Percentiles rank a stretch among this genome's conserved stretches.
These are phyloP conservation scores for Rutstroemia sp. DNA, from an alignment of 2,329 filamentous ascomycete species.

Conservation along the genomic window DNA sequence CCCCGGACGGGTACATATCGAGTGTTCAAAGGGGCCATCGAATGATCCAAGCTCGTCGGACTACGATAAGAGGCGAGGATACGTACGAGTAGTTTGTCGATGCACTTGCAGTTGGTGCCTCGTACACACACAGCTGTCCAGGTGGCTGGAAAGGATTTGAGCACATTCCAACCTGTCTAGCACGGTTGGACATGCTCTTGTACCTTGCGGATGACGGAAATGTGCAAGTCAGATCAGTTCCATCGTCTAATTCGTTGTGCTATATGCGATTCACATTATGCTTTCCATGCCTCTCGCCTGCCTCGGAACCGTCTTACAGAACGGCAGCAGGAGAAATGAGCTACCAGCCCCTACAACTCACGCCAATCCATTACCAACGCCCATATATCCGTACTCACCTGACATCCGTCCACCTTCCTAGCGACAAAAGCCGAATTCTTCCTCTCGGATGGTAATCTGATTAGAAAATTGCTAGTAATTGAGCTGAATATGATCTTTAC, in stretches of 20 bases:
- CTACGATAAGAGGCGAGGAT: neutral
- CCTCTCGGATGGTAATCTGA: neutral
- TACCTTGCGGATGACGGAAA: slow-evolving; percentile 2
- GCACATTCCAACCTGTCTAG: neutral
- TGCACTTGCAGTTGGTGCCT: neutral
- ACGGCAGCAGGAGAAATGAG: neutral
- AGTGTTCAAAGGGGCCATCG: neutral
- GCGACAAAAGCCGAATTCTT: neutral
- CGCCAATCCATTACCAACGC: neutral
- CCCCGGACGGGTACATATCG: slow-evolving; percentile 9
- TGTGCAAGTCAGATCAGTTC: neutral
- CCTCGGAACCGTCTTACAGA: neutral
- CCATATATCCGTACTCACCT: neutral
- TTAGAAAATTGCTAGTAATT: neutral
- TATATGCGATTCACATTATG: neutral
- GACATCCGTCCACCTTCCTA: slow-evolving; percentile 2
- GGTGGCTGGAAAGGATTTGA: neutral
- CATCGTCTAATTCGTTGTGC: neutral
- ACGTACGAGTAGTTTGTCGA: neutral
- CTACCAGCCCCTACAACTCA: neutral
- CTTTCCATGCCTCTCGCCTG: neutral
- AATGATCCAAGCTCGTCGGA: slow-evolving; percentile 5
- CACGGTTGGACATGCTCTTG: neutral
- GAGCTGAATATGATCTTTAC: neutral
- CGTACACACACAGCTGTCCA: neutral